These are phyloP conservation scores for Baorangia bicolor DNA, from an alignment of 768 basidiomycete genomes.

Conservation along the genomic window DNA sequence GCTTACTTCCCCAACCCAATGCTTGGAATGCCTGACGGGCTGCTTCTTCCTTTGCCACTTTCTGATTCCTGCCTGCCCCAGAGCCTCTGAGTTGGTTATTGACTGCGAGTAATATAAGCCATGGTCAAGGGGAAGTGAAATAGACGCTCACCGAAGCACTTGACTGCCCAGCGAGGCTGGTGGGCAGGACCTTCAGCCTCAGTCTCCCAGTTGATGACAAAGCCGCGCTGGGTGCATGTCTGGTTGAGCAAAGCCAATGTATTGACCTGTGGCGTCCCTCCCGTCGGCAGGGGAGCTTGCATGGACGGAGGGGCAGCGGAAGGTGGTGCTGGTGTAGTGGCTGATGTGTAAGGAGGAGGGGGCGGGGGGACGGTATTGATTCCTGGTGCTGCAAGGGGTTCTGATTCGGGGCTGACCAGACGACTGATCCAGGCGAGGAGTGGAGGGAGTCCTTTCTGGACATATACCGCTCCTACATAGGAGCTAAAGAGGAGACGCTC, in stretches of 20 bases:
- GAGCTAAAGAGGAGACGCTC: conserved; percentile 54
- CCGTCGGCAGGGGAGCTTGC: conserved; percentile 11
- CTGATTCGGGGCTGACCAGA: conserved; percentile 50
- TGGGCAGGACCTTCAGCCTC: conserved; percentile 51
- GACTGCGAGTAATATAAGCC: conserved; percentile 38
- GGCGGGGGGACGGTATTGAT: conserved; percentile 13
- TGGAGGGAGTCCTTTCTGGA: conserved; percentile 48
- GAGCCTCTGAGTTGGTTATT: conserved; percentile 47
- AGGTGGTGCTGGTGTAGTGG: conserved; percentile 13
- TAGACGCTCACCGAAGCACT: conserved; percentile 47
- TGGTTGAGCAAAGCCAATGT: conserved; percentile 52
- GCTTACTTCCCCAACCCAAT: conserved; percentile 51
- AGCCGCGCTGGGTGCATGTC: conserved; percentile 48
- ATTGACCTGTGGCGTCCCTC: conserved; percentile 30
- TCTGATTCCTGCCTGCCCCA: conserved; percentile 59
- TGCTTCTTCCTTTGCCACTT: conserved; percentile 68
- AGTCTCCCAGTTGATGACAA: conserved; percentile 46
- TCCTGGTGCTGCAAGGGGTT: conserved; percentile 23
- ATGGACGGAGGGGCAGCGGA: conserved; percentile 25
- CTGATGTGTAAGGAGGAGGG: conserved; percentile 27
- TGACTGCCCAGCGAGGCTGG: conserved; percentile 56
- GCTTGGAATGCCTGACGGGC: conserved; percentile 52
- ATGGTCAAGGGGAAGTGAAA: not conserved
- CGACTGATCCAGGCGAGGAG: conserved; percentile 60
- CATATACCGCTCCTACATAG: conserved; percentile 66